Evolutionary conservation across 2,329 filamentous ascomycete species (phyloP), one percentile per base, ranked within the genome.

Genomic region (Sclerotiophoma versabilis): DNA sequence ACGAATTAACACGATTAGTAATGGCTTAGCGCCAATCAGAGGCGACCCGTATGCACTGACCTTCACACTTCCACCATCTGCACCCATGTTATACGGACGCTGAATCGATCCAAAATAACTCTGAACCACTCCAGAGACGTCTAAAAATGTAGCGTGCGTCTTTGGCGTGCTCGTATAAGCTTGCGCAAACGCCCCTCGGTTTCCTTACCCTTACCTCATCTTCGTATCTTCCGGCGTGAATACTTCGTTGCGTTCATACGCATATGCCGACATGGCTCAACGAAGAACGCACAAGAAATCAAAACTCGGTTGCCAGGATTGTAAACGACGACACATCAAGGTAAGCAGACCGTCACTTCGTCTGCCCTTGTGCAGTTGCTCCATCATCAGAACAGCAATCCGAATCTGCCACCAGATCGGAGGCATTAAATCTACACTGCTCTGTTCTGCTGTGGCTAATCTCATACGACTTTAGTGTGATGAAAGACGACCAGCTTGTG

Each of bases 321-420:
- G 64, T 45, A 67, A 67, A 43, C 48, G 58, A 11, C 64, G 64
- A 20, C 63, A 63, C 41, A 58, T 66, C 49, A 67, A 66, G 64
- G 64, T 60, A 15, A 11, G 41, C 7, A 44, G 5, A 15, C 17
- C 27, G 6, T 5, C 7, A 3, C 10, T 30, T 14, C 6, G n/a
- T 14, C 14, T 15, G n/a, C n/a, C 23, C 14, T 39, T 9, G 12
- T n/a, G 23, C 1, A 17, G 8, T 17, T 17, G 8, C 22, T 19
- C 9, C 9, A 12, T 25, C n/a, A 30, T 9, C 27, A 8, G 11
- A 14, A 11, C 5, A 11, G n/a, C n/a, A n/a, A n/a, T n/a, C n/a
- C 4, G 32, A 34, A 17, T 19, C 32, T 7, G n/a, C n/a, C n/a
- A n/a, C n/a, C n/a, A n/a, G n/a, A n/a, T n/a, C n/a, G n/a, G n/a